phyloP scores from a whole-genome alignment of 139 green algal species.

The Spirogloea muscicola region DNA sequence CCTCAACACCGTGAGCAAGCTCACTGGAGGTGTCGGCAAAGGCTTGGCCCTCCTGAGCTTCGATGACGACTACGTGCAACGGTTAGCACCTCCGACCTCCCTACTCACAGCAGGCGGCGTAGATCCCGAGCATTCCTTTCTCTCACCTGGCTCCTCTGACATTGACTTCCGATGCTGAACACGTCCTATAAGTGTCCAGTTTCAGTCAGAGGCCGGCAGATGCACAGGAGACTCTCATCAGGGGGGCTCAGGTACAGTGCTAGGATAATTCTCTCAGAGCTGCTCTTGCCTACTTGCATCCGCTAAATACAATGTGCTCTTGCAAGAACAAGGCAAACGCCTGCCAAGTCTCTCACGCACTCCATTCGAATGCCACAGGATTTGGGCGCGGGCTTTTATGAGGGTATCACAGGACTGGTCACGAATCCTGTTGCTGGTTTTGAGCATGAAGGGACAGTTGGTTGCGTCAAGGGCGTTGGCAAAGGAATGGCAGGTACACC shows the following conservation, averaged over 20 bases:
- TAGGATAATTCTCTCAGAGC: background rate
- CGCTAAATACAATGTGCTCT: no score
- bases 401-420: slow-evolving; percentile 59
- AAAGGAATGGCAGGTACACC: slow-evolving; percentile 50
- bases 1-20: slow-evolving; percentile 51
- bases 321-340: no score
- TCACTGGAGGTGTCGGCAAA: slow-evolving; percentile 52
- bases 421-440: slow-evolving; percentile 50
- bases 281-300: no score
- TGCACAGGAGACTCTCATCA: slow-evolving; percentile 11
- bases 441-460: slow-evolving; percentile 39
- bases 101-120: background rate
- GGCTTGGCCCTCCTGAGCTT: slow-evolving; percentile 54
- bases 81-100: slow-evolving; percentile 3
- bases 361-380: slow-evolving; percentile 32
- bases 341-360: background rate
- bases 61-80: slow-evolving; percentile 59
- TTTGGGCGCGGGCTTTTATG: slow-evolving; percentile 49
- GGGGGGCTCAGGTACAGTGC: slow-evolving; percentile 14
- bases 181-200: background rate
- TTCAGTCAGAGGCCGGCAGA: slow-evolving; percentile 25
- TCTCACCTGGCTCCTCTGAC: background rate
- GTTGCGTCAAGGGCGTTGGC: slow-evolving; percentile 51
- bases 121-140: background rate
- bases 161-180: background rate